A percentile compares a stretch with the other conserved stretches of the same genome.
These are phyloP conservation scores for Podosphaera fusca DNA, from an alignment of 2,329 filamentous ascomycete species.

Conservation along the genomic window DNA sequence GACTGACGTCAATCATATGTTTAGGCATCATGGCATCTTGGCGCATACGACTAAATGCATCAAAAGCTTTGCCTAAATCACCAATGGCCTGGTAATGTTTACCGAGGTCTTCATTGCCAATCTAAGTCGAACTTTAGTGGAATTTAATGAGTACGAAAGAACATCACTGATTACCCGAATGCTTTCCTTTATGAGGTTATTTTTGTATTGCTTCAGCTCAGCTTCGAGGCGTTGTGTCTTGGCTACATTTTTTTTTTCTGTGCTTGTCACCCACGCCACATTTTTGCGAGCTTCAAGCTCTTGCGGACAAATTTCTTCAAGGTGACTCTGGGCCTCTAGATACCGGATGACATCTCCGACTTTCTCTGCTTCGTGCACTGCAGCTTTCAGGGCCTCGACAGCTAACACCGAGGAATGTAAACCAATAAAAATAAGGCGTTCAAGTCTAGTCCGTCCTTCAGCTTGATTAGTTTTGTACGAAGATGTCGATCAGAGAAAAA, in stretches of 20 bases:
- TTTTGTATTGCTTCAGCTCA: constrained; percentile 81
- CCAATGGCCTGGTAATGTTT: constrained; percentile 62
- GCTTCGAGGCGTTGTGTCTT: constrained; percentile 58
- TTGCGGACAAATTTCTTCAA: constrained; percentile 38
- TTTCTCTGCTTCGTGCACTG: constrained; percentile 50
- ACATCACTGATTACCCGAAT: constrained; percentile 40
- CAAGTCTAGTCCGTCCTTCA: constrained; percentile 60
- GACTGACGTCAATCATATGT: constrained; percentile 63
- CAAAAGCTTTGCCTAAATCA: constrained; percentile 46
- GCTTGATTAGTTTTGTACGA: not conserved
- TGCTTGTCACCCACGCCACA: constrained; percentile 49
- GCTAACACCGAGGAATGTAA: constrained; percentile 52
- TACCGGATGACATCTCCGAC: constrained; percentile 56
- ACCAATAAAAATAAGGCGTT: constrained; percentile 65
- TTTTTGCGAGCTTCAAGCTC: constrained; percentile 48
- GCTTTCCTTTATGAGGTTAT: constrained; percentile 92
- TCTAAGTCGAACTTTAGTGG: constrained; percentile 27
- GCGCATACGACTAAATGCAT: constrained; percentile 68
- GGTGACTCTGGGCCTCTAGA: constrained; percentile 38
- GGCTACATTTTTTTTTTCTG: constrained; percentile 38
- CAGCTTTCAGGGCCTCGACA: constrained; percentile 58
- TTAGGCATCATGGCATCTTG: constrained; percentile 67
- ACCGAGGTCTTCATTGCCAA: constrained; percentile 84
- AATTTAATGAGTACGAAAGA: not conserved
- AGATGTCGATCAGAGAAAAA: not conserved